These are phyloP conservation scores for Polytrichum commune DNA, from an alignment of 225 moss, liverwort and hornwort species.

Conservation along the genomic window DNA sequence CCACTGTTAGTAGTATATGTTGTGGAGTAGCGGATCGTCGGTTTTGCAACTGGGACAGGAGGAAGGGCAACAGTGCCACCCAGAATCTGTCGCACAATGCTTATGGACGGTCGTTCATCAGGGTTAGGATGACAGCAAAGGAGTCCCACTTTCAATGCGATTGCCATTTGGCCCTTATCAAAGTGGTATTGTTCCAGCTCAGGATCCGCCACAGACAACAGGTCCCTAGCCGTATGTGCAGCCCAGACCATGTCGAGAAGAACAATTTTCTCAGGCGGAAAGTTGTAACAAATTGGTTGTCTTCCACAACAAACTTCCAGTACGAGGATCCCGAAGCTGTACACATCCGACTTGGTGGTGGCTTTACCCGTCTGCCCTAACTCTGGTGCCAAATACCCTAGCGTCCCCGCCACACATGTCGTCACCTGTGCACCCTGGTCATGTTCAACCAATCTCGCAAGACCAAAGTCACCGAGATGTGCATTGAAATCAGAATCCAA, in stretches of 20 bases:
- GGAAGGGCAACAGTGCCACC: constrained; percentile 32
- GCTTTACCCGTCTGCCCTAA: constrained; percentile 52
- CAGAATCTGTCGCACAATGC: constrained; percentile 50
- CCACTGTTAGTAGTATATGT: no score
- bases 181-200: constrained; percentile 20
- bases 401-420: constrained; percentile 55
- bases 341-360: constrained; percentile 67
- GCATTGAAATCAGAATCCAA: constrained; percentile 47
- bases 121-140: constrained; percentile 65
- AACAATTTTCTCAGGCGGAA: constrained; percentile 24
- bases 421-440: constrained; percentile 56
- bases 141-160: constrained; percentile 45
- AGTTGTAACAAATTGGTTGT: constrained; percentile 43
- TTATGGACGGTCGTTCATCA: constrained; percentile 45
- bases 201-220: constrained; percentile 38
- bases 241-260: constrained; percentile 65
- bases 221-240: constrained; percentile 30
- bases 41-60: constrained; percentile 40
- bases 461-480: constrained; percentile 67
- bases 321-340: constrained; percentile 55
- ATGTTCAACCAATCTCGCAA: constrained; percentile 53
- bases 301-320: constrained; percentile 54
- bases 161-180: constrained; percentile 35
- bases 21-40: constrained; percentile 5
- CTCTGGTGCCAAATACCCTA: constrained; percentile 78